Conservation (phyloP, 768 basidiomycete genomes). For the Neoboletus brunneissimus region DNA sequence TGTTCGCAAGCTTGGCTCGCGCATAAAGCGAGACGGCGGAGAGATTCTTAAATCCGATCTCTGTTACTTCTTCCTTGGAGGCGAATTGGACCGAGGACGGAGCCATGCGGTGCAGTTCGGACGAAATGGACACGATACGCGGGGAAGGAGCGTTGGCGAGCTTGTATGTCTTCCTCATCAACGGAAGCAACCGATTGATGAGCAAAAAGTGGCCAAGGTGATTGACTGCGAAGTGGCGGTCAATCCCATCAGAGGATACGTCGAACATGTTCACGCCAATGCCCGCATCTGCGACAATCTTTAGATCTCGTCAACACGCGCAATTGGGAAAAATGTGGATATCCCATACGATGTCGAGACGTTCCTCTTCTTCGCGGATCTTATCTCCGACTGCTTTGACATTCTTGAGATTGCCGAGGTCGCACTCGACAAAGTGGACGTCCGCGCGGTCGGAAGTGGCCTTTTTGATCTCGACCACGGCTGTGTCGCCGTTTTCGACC, state of each 20-base stretch:
- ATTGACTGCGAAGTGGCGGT: neutral
- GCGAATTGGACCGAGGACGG: constrained; percentile 1
- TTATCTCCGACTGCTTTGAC: neutral
- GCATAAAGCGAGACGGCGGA: constrained; percentile 6
- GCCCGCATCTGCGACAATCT: neutral
- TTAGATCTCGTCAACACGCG: neutral
- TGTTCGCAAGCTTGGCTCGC: neutral
- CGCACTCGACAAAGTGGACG: neutral
- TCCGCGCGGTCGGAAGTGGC: neutral
- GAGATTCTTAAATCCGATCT: neutral
- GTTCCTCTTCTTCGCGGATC: neutral
- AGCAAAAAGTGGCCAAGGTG: neutral
- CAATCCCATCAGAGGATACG: neutral
- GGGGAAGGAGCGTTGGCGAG: neutral
- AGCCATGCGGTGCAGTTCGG: constrained; percentile 1
- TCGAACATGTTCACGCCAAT: neutral
- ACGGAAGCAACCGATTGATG: constrained; percentile 2
- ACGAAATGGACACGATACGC: constrained; percentile 5
- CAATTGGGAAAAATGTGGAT: neutral
- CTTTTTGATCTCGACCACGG: neutral
- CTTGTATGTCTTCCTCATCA: neutral
- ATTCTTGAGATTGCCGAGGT: neutral
- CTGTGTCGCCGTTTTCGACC: neutral
- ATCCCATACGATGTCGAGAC: neutral
- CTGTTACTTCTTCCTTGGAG: neutral